A percentile compares a stretch with the other conserved stretches of the same genome.
These are phyloP conservation scores for Solanum commersonii DNA, from an alignment of 257 asterid species.

Conservation along the genomic window DNA sequence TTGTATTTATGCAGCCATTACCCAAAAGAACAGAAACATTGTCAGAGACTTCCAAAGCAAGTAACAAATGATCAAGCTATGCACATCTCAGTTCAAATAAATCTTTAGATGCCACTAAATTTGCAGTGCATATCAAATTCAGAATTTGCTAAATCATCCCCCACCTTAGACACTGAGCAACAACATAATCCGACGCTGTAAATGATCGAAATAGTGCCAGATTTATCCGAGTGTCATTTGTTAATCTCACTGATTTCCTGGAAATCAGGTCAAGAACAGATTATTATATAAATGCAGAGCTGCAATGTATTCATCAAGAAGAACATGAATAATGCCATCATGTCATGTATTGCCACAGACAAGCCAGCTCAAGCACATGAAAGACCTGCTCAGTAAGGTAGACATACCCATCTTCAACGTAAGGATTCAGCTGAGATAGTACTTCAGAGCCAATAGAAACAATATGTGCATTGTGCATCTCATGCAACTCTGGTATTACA, in stretches of 20 bases:
- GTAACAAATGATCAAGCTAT: background rate
- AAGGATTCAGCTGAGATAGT: conserved; percentile 56
- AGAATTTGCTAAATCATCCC: background rate
- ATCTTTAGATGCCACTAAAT: background rate
- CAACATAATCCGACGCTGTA: conserved; percentile 74
- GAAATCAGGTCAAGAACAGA: conserved; percentile 4
- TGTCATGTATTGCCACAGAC: background rate
- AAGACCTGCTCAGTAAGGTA: background rate
- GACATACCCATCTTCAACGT: conserved; percentile 77
- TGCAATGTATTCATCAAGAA: background rate
- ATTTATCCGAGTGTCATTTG: conserved; percentile 67
- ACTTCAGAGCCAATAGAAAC: conserved; percentile 86
- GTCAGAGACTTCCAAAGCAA: background rate
- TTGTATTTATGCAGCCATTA: background rate
- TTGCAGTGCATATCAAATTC: background rate
- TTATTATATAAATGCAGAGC: background rate
- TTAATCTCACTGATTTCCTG: conserved; percentile 47
- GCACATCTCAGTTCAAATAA: background rate
- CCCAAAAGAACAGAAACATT: background rate
- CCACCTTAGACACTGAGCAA: conserved; percentile 91
- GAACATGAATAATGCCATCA: background rate
- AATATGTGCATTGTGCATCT: conserved; percentile 85
- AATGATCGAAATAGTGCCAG: conserved; percentile 75
- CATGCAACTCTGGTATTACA: conserved; percentile 78
- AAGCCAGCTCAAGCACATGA: background rate